Evolutionary conservation across 2,329 filamentous ascomycete genomes (phyloP).

Genomic region (Apiospora phragmitis): DNA sequence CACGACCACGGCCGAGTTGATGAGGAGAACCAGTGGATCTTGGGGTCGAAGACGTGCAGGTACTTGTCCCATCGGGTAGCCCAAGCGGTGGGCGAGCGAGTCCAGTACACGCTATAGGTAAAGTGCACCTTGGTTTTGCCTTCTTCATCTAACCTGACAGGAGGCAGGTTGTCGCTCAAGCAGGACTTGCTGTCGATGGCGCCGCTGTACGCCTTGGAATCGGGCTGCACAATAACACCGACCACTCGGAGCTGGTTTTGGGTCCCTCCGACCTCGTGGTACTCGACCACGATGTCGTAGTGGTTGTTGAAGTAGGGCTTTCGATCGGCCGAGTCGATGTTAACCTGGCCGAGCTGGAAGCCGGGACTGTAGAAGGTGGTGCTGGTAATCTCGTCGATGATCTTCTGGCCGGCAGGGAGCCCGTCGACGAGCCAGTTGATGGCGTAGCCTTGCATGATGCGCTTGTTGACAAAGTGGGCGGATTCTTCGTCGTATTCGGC

Average conservation of each 20-base stretch:
- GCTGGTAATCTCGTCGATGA: constrained; percentile 73
- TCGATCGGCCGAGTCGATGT: constrained; percentile 46
- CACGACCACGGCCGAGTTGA: constrained; percentile 94
- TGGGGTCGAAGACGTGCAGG: constrained; percentile 93
- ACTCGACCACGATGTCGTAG: constrained; percentile 91
- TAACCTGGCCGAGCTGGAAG: constrained; percentile 71
- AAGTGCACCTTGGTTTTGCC: constrained; percentile 68
- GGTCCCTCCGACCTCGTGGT: constrained; percentile 73
- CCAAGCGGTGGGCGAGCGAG: constrained; percentile 81
- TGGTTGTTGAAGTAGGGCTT: constrained; percentile 81
- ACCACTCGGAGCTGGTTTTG: constrained; percentile 80
- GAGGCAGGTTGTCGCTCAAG: constrained; percentile 51
- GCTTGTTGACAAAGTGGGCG: constrained; percentile 77
- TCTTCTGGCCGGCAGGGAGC: constrained; percentile 83
- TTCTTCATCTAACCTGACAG: constrained; percentile 61
- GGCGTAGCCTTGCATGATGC: constrained; percentile 84
- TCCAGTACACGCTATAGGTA: constrained; percentile 93
- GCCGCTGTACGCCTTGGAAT: constrained; percentile 63
- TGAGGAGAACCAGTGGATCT: constrained; percentile 99
- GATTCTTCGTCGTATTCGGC: constrained; percentile 63
- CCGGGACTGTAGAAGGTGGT: constrained; percentile 88
- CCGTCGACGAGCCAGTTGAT: constrained; percentile 97
- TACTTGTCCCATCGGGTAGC: constrained; percentile 99
- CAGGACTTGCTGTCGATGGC: constrained; percentile 55
- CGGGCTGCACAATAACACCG: constrained; percentile 84